Percentiles rank a stretch among this genome's conserved stretches.
phyloP scores from a whole-genome alignment of 2,329 filamentous ascomycete genomes.

The Colletotrichum somersetense region DNA sequence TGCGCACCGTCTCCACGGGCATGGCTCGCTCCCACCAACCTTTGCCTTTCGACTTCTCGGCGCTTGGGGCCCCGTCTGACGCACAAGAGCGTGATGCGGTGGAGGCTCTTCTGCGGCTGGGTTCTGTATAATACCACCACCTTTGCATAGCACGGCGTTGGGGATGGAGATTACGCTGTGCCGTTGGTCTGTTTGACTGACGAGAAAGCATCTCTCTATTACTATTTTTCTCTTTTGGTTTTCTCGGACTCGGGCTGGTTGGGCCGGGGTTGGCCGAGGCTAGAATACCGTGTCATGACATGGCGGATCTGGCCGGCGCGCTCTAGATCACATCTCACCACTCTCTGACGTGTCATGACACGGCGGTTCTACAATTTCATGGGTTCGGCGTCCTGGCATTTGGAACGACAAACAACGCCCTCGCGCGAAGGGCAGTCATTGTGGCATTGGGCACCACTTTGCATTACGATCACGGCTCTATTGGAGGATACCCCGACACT shows the following conservation, averaged over 20 bases:
- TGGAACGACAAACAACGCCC: slow-evolving; percentile 37
- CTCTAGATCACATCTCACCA: slow-evolving; percentile 46
- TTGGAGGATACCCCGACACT: slow-evolving; percentile 39
- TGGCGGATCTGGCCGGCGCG: slow-evolving; percentile 50
- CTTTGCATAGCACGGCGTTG: slow-evolving; percentile 68
- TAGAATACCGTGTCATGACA: slow-evolving; percentile 50
- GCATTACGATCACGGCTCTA: slow-evolving; percentile 40
- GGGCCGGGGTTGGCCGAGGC: slow-evolving; percentile 44
- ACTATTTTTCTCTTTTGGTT: slow-evolving; percentile 20
- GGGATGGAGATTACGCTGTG: slow-evolving; percentile 37
- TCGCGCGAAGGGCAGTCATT: slow-evolving; percentile 39
- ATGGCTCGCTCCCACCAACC: slow-evolving; percentile 67
- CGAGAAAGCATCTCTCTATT: slow-evolving; percentile 28
- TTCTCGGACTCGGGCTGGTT: slow-evolving; percentile 12
- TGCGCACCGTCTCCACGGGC: slow-evolving; percentile 66
- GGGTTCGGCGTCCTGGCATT: slow-evolving; percentile 40
- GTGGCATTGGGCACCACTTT: slow-evolving; percentile 40
- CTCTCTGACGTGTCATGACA: slow-evolving; percentile 49
- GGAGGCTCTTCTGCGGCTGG: slow-evolving; percentile 83
- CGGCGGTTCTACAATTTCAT: slow-evolving; percentile 42
- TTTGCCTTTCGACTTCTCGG: slow-evolving; percentile 64
- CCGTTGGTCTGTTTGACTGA: slow-evolving; percentile 28
- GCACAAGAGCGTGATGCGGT: slow-evolving; percentile 85
- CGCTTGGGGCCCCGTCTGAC: slow-evolving; percentile 67
- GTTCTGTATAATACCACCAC: slow-evolving; percentile 75